These are phyloP conservation scores for Botrytis fabae DNA, from an alignment of 2,329 filamentous ascomycete genomes.

Conservation along the genomic window DNA sequence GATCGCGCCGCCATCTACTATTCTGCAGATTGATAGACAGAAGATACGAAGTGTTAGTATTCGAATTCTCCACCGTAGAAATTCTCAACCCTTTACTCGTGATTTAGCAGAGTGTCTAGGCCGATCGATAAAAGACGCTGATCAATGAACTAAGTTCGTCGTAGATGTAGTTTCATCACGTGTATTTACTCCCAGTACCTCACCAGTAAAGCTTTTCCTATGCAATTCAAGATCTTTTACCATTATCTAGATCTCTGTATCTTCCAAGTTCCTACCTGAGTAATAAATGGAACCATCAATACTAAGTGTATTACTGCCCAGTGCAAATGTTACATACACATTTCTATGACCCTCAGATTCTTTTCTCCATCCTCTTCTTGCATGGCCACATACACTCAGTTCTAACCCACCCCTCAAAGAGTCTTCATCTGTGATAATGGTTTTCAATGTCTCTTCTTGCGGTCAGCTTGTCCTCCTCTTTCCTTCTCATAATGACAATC, in stretches of 20 bases:
- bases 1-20: fast-evolving
- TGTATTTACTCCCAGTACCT: background rate
- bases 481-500: background rate
- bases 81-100: background rate
- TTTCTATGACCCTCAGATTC: fast-evolving
- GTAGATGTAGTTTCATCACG: background rate
- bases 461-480: fast-evolving
- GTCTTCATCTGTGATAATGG: background rate
- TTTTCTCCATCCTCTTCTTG: background rate
- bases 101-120: background rate
- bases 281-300: fast-evolving
- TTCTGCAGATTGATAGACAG: background rate
- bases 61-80: background rate
- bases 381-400: fast-evolving
- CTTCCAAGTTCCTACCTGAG: fast-evolving
- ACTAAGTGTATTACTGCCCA: background rate
- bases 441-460: background rate
- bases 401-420: background rate
- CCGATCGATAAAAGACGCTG: background rate
- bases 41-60: background rate
- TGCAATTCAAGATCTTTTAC: background rate
- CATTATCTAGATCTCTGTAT: background rate
- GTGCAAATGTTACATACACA: background rate
- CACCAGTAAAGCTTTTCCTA: background rate
- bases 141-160: background rate